phyloP scores from a whole-genome alignment of 257 asterid genomes.

The Solanum neorickii region DNA sequence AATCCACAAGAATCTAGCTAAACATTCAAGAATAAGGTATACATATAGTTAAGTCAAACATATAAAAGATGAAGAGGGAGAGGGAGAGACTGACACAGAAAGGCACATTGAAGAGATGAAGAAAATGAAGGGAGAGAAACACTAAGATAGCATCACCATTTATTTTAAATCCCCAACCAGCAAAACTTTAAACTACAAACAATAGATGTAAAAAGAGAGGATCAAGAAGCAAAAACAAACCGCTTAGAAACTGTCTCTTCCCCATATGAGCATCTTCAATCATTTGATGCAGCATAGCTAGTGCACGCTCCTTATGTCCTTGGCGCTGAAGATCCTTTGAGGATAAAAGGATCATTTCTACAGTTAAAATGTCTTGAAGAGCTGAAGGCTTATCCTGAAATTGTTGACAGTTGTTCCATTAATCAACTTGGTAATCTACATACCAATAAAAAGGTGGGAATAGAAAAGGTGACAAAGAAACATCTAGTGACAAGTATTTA shows the following conservation, averaged over 20 bases:
- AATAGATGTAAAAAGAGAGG: background rate
- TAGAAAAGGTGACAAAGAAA: background rate
- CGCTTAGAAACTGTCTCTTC: slow-evolving; percentile 92
- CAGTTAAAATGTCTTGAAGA: slow-evolving; percentile 78
- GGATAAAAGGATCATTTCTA: slow-evolving; percentile 46
- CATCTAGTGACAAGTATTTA: background rate
- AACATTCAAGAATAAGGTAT: background rate
- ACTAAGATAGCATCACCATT: background rate
- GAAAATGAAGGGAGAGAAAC: background rate
- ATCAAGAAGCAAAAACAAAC: slow-evolving; percentile 21
- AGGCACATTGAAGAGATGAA: background rate
- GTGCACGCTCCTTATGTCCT: slow-evolving; percentile 93
- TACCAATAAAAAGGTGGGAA: background rate
- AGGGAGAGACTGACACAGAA: background rate
- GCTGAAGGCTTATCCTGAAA: slow-evolving; percentile 75
- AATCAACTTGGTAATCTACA: background rate
- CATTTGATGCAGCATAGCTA: slow-evolving; percentile 93
- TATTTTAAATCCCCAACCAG: background rate
- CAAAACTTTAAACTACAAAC: background rate
- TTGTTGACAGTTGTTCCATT: slow-evolving; percentile 8
- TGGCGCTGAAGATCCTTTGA: slow-evolving; percentile 62
- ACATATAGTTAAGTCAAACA: background rate
- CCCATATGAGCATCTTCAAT: slow-evolving; percentile 98
- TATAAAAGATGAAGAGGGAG: background rate
- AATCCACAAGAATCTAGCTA: background rate